Evolutionary conservation across 305 asterid genomes (phyloP).

Genomic region (Fraxinus latifolia): DNA sequence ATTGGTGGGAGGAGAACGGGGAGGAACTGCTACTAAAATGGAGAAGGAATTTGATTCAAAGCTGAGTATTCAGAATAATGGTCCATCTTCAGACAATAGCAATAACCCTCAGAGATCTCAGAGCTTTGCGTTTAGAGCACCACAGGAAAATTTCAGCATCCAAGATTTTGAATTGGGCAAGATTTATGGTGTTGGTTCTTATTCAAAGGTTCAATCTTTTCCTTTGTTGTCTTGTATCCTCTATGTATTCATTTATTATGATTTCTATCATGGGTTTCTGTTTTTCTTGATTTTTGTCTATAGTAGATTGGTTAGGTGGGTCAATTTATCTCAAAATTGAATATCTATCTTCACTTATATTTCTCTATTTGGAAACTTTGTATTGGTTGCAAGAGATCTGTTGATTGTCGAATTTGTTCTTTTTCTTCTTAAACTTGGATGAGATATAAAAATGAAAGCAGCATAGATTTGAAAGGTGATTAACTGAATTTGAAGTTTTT

Average conservation of each 20-base stretch:
- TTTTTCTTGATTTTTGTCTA: background rate
- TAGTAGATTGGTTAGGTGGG: background rate
- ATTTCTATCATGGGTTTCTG: conserved; percentile 11
- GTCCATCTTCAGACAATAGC: conserved; percentile 35
- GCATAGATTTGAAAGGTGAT: background rate
- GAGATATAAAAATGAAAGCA: background rate
- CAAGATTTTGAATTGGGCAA: conserved; percentile 98
- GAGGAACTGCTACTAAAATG: conserved; percentile 40
- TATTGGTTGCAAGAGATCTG: background rate
- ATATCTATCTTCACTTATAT: background rate
- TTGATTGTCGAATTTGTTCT: background rate
- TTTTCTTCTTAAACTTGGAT: background rate
- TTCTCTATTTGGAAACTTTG: background rate
- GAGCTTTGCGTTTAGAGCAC: conserved; percentile 88
- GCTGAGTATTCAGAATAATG: conserved; percentile 53
- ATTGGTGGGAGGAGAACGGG: conserved; percentile 45
- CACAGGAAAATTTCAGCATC: conserved; percentile 88
- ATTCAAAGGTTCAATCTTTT: conserved; percentile 70
- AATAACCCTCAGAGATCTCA: conserved; percentile 65
- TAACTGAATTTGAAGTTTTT: background rate
- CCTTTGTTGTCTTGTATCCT: background rate
- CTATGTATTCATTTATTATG: background rate
- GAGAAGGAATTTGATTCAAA: conserved; percentile 90
- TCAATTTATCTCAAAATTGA: background rate
- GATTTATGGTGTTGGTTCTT: conserved; percentile 99